Evolutionary conservation across 225 moss, liverwort and hornwort species (phyloP).

Genomic region (Climacium dendroides): DNA sequence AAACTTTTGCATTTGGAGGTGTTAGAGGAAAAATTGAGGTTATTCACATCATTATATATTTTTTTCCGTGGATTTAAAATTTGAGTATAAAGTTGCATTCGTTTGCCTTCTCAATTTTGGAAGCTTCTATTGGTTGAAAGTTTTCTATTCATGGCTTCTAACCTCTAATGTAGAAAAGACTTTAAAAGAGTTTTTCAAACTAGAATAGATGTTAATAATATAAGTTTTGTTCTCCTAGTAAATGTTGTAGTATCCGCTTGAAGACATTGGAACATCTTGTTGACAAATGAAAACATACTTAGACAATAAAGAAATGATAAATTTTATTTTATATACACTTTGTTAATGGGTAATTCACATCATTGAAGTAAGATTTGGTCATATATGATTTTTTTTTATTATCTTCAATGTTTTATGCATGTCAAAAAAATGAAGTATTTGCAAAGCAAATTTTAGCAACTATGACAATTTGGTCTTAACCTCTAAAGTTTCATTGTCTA

Average conservation of each 20-base stretch:
- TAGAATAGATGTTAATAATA: background rate
- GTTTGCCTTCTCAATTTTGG: background rate
- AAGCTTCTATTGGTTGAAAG: background rate
- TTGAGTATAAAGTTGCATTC: background rate
- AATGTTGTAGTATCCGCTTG: accelerated
- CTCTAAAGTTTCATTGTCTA: background rate
- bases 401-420: background rate
- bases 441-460: background rate
- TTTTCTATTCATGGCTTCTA: background rate
- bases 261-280: background rate
- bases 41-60: background rate
- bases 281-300: background rate
- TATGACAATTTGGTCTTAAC: background rate
- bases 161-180: background rate
- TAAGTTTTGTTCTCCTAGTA: background rate
- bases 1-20: background rate
- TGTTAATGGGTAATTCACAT: background rate
- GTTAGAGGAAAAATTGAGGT: accelerated
- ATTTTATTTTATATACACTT: background rate
- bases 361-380: background rate
- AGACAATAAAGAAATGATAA: background rate
- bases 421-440: background rate
- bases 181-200: background rate
- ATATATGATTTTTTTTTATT: background rate
- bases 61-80: background rate